These are phyloP conservation scores for Sclerotinia subarctica DNA, from an alignment of 2,329 filamentous ascomycete species.

Conservation along the genomic window DNA sequence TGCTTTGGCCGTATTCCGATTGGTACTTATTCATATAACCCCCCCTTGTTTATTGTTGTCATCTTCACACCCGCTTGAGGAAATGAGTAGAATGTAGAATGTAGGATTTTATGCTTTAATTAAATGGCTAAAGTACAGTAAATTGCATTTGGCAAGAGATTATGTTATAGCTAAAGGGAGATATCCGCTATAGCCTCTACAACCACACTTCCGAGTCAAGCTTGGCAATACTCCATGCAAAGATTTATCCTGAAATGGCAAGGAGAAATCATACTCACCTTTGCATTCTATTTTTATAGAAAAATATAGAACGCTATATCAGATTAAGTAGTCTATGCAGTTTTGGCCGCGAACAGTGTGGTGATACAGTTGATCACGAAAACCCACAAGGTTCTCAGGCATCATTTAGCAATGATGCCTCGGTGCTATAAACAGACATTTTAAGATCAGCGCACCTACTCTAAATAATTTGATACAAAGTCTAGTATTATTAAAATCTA, in stretches of 20 bases:
- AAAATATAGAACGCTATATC: no score
- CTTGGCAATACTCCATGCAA: background rate
- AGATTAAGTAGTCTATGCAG: background rate
- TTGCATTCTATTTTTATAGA: background rate
- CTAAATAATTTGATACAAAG: background rate
- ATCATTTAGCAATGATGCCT: background rate
- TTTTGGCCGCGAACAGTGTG: background rate
- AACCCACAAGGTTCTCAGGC: background rate
- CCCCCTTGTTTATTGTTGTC: background rate
- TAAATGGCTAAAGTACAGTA: background rate
- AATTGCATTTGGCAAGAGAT: background rate
- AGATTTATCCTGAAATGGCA: background rate
- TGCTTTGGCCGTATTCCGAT: background rate
- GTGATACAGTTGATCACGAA: background rate
- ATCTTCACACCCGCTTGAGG: background rate
- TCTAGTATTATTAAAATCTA: background rate
- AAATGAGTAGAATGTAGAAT: background rate
- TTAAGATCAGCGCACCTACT: background rate
- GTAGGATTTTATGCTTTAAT: background rate
- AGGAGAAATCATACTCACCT: background rate
- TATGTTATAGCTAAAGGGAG: background rate
- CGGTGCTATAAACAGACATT: background rate
- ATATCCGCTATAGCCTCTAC: background rate
- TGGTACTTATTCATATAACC: background rate
- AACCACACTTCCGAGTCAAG: background rate